phyloP scores from a whole-genome alignment of 129 eudicot genomes.

The Scalesia atractyloides region DNA sequence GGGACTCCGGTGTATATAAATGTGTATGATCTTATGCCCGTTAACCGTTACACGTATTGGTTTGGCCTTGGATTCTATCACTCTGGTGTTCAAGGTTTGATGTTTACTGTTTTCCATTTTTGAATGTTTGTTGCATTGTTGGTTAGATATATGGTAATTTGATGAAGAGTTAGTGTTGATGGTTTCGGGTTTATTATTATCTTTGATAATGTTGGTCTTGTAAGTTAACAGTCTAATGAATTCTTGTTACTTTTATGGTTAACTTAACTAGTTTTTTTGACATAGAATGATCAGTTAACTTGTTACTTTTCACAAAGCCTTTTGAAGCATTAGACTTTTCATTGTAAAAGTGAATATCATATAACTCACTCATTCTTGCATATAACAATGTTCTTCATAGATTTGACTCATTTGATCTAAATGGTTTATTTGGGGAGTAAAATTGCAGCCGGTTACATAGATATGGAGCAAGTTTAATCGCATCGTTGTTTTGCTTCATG shows the following conservation, averaged over 20 bases:
- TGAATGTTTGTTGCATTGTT: constrained; percentile 10
- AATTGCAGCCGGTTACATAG: not conserved
- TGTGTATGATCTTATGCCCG: constrained; percentile 85
- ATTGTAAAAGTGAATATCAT: not conserved
- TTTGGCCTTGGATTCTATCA: constrained; percentile 83
- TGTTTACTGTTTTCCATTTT: constrained; percentile 4
- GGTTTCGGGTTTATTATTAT: not conserved
- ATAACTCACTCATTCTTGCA: not conserved
- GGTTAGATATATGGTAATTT: not conserved
- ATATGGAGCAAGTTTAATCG: not conserved
- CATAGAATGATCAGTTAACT: not conserved
- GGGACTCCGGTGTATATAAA: constrained; percentile 78
- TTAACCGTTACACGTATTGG: constrained; percentile 84
- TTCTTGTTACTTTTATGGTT: not conserved
- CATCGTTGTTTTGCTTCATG: not conserved
- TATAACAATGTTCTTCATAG: not conserved
- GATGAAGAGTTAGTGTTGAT: constrained; percentile 1
- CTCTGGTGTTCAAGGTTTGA: constrained; percentile 86
- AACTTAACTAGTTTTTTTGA: constrained; percentile 20
- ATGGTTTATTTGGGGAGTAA: not conserved
- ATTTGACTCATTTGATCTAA: not conserved
- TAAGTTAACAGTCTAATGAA: not conserved
- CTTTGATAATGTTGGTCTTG: not conserved
- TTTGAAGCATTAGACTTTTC: not conserved
- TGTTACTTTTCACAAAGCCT: not conserved